phyloP scores from a whole-genome alignment of 176 grass and related monocot genomes.

The Ensete ventricosum region DNA sequence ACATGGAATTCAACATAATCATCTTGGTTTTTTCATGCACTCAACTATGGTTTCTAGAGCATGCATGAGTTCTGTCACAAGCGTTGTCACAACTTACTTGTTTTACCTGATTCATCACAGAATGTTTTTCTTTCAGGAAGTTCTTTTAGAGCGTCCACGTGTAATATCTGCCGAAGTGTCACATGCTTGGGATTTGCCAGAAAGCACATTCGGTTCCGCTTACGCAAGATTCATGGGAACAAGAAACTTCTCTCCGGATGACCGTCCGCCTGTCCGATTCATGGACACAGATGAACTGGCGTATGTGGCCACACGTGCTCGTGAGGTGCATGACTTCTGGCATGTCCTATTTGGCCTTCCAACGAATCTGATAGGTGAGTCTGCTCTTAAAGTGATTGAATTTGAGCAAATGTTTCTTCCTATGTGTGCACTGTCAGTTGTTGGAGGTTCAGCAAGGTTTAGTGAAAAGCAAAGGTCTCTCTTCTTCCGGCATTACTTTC shows the following conservation, averaged over 20 bases:
- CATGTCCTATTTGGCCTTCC: slow-evolving; percentile 80
- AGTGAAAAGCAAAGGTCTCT: slow-evolving; percentile 49
- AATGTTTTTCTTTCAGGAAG: slow-evolving; percentile 37
- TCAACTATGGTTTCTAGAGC: no score
- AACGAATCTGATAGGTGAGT: slow-evolving; percentile 76
- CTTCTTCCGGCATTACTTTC: slow-evolving; percentile 74
- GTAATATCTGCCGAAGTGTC: slow-evolving; percentile 68
- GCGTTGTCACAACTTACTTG: no score
- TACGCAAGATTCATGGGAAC: slow-evolving; percentile 93
- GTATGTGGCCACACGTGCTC: slow-evolving; percentile 57
- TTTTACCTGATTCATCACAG: background rate
- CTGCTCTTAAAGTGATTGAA: slow-evolving; percentile 84
- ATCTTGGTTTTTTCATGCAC: no score
- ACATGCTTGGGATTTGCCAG: slow-evolving; percentile 66
- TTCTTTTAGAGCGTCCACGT: slow-evolving; percentile 67
- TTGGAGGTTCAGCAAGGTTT: slow-evolving; percentile 68
- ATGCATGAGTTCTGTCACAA: no score
- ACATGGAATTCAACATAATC: no score
- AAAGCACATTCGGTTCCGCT: slow-evolving; percentile 73
- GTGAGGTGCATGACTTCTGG: slow-evolving; percentile 92
- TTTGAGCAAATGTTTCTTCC: slow-evolving; percentile 92
- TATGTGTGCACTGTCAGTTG: slow-evolving; percentile 76
- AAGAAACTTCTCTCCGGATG: slow-evolving; percentile 86
- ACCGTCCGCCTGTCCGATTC: slow-evolving; percentile 78
- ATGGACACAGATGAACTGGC: slow-evolving; percentile 81